Base-by-base conservation (phyloP, 73 alveolate genomes). In the Effrenium voratum region DNA sequence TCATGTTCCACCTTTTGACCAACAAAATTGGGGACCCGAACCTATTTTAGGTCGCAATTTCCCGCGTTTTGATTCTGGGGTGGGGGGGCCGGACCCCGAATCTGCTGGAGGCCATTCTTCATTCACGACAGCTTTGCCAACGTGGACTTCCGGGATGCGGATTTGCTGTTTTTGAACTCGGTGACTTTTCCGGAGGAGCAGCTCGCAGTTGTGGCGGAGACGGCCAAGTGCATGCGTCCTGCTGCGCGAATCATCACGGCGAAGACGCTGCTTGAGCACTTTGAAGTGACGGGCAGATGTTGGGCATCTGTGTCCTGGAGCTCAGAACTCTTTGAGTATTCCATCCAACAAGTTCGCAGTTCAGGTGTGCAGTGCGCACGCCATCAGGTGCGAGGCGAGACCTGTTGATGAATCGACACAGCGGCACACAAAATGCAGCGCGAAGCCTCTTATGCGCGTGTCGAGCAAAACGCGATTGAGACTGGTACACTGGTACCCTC, bases 101-200 rank as follows among this genome's bases (percentile, higher is more conserved):
- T n/a, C n/a, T n/a, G n/a, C n/a, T n/a, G n/a, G n/a, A n/a, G n/a
- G 52, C 95, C 95, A 0, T 60, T 41, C 30, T 87, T 87, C 41
- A 30, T 87, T 40, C 84, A 70, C 70, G 83, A 47, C 95, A 87
- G 95, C 52, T 66, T 87, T 36, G 80, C 70, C 12, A 40, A 60
- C 30, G 83, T 87, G 16, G 95, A 87, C 70, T 87, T 87, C 95
- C n/a, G 45, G n/a, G 95, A 87, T 40, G 95, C 95, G 43, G 77
- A 87, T 68, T 15, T 87, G 43, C 41, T 87, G 47, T 87, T 87
- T 50, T 45, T 63, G 84, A 87, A 87, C 47, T 87, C 95, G 4
- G 95, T 87, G 63, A n/a, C 70, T 24, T 87, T 43, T 47, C 81
- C 95, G 2, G 95, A 87, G 68, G 95, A 87, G 82, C n/a, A 60